Base-by-base conservation (phyloP, 192 early-diverging fungal genomes). In the Mortierella hygrophila region DNA sequence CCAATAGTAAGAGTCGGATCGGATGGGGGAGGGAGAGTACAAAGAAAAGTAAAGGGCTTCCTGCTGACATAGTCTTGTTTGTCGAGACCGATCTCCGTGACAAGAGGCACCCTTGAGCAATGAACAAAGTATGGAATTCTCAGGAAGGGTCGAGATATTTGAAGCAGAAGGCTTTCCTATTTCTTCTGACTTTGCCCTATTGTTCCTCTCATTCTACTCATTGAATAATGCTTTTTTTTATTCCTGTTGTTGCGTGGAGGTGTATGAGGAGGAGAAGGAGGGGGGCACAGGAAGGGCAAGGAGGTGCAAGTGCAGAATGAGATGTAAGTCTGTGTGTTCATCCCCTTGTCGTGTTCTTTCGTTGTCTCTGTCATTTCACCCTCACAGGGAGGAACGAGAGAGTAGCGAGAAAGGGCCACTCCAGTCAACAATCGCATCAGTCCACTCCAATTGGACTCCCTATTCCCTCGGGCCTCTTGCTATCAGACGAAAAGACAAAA, bases 221-320 rank as follows among this genome's bases (percentile, higher is more conserved):
- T 2, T 57, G 23, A 69, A 69, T 37, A 70, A 70, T 41, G 40
- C 44, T 49, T 29, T 32, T 32, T 35, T 35, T 52, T 46, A 20
- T 41, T 21, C 44, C 1, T 72, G 7, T 40, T 26, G 52, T 9
- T 37, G 15, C 11, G 16, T 15, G 29, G 32, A 23, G 18, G 29
- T 46, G 44, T 46, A 46, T 6, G n/a, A 54, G 47, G 8, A 9
- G 44, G 42, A 54, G 29, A 11, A 37, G 47, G 16, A 9, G 20
- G 11, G 38, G 21, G 74, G 20, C 37, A 73, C 23, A 73, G 60
- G 42, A 46, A 38, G n/a, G 46, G 38, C 6, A 52, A 76, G 75
- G 81, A 77, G 75, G 60, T 71, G 20, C 41, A 74, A 76, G 75
- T 71, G 76, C 71, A 82, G 60, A 73, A 77, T 77, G 81, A 47